A percentile compares a stretch with the other conserved stretches of the same genome.
Evolutionary conservation across 2,329 filamentous ascomycete genomes (phyloP).

Genomic region (Pseudogymnoascus sp.): DNA sequence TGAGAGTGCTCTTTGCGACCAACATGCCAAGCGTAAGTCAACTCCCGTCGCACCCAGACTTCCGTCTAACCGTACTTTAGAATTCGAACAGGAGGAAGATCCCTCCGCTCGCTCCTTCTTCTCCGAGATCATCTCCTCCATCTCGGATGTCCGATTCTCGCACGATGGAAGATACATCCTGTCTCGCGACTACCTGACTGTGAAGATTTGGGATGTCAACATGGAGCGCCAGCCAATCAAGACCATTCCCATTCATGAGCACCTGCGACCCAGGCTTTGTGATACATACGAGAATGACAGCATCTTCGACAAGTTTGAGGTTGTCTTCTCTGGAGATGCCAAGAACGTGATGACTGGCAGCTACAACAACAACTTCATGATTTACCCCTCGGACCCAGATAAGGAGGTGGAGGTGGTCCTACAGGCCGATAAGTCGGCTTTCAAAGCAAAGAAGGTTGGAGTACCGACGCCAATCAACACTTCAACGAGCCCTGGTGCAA

Average conservation of each 20-base stretch:
- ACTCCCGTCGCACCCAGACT: neutral
- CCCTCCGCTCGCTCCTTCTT: constrained; percentile 96
- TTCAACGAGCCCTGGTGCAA: constrained; percentile 60
- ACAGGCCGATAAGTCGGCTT: constrained; percentile 96
- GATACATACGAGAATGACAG: constrained; percentile 99
- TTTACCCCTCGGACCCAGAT: constrained; percentile 91
- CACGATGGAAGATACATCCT: constrained; percentile 94
- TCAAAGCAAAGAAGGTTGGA: constrained; percentile 99
- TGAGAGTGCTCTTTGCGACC: constrained; percentile 89
- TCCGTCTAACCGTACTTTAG: constrained; percentile 39
- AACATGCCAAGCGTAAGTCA: constrained; percentile 76
- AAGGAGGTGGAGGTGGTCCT: constrained; percentile 96
- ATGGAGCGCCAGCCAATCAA: constrained; percentile 98
- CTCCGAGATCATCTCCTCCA: constrained; percentile 98
- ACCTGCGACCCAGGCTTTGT: constrained; percentile 84
- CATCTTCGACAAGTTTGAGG: constrained; percentile 99
- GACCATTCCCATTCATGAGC: constrained; percentile 97
- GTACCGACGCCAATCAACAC: constrained; percentile 94
- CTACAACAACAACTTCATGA: constrained; percentile 99
- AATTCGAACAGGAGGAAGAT: constrained; percentile 98
- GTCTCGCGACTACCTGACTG: constrained; percentile 93
- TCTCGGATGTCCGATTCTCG: constrained; percentile 96
- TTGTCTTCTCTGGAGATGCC: constrained; percentile 94
- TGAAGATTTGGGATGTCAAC: constrained; percentile 99
- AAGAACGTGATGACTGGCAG: constrained; percentile 99